Percentiles rank a stretch among this genome's conserved stretches.
Conservation (phyloP, 768 basidiomycete genomes). For the Ephemerocybe angulata region DNA sequence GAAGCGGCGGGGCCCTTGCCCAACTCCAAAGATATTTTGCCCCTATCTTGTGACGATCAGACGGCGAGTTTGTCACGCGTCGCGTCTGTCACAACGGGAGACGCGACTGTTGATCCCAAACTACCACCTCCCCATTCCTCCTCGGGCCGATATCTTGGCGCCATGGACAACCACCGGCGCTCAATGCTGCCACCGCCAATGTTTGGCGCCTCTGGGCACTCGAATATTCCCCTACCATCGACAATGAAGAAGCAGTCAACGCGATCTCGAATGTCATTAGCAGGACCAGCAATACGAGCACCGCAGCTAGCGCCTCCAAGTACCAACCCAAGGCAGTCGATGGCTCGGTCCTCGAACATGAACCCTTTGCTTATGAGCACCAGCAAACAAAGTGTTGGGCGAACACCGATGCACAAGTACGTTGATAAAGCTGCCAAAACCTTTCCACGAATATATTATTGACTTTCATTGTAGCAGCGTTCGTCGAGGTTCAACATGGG, state of each 20-base stretch:
- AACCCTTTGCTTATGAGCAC: constrained; percentile 71
- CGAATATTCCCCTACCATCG: constrained; percentile 71
- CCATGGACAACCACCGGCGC: constrained; percentile 51
- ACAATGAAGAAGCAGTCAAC: constrained; percentile 67
- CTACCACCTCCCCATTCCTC: background rate
- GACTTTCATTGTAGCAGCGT: constrained; percentile 45
- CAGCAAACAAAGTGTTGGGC: constrained; percentile 60
- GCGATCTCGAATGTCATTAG: constrained; percentile 61
- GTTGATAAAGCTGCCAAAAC: constrained; percentile 17
- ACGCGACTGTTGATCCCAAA: constrained; percentile 1
- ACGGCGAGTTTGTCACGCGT: constrained; percentile 18
- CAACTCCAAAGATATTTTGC: too few species aligned
- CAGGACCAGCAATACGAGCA: constrained; percentile 67
- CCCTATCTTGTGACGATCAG: too few species aligned
- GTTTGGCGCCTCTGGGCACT: constrained; percentile 49
- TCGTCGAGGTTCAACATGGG: constrained; percentile 76
- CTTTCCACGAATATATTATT: background rate
- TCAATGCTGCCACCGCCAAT: constrained; percentile 53
- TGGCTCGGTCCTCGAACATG: constrained; percentile 62
- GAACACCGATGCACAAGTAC: constrained; percentile 74
- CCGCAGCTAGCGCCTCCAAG: constrained; percentile 42
- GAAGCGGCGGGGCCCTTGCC: too few species aligned
- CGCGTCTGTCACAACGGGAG: constrained; percentile 27
- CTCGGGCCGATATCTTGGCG: constrained; percentile 9
- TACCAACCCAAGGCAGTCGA: constrained; percentile 64